phyloP scores from a whole-genome alignment of 2,329 filamentous ascomycete genomes.

The Meredithiella fracta region DNA sequence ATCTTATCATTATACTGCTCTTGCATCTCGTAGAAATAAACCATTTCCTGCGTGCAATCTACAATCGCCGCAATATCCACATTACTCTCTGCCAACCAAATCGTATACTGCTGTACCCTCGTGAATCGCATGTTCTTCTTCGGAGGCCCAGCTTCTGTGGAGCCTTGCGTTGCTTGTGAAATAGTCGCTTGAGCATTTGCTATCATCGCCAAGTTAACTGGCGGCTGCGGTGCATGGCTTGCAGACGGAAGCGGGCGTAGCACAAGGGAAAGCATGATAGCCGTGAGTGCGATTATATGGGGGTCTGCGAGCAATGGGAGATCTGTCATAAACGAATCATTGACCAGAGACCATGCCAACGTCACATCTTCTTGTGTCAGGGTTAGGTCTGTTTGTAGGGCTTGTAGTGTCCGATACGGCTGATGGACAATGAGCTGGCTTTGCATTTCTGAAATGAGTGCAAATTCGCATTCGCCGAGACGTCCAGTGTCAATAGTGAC shows the following conservation, averaged over 20 bases:
- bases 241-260: constrained; percentile 40
- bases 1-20: constrained; percentile 46
- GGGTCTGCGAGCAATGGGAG: constrained; percentile 72
- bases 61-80: constrained; percentile 74
- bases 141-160: neutral
- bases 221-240: constrained; percentile 21
- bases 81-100: constrained; percentile 73
- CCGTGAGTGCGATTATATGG: constrained; percentile 76
- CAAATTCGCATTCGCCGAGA: constrained; percentile 87
- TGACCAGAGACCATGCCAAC: constrained; percentile 68
- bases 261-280: constrained; percentile 70
- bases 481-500: constrained; percentile 63
- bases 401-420: constrained; percentile 66
- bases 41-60: constrained; percentile 79
- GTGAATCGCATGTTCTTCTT: constrained; percentile 13
- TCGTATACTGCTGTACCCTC: constrained; percentile 46
- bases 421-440: constrained; percentile 83
- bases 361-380: constrained; percentile 64
- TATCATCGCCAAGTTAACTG: constrained; percentile 5
- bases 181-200: constrained; percentile 5
- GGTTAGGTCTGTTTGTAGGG: constrained; percentile 51
- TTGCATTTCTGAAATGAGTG: constrained; percentile 76
- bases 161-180: neutral
- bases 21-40: constrained; percentile 66
- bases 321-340: constrained; percentile 86